phyloP scores from a whole-genome alignment of 2,329 filamentous ascomycete species.

The Aspergillus pseudonomiae region DNA sequence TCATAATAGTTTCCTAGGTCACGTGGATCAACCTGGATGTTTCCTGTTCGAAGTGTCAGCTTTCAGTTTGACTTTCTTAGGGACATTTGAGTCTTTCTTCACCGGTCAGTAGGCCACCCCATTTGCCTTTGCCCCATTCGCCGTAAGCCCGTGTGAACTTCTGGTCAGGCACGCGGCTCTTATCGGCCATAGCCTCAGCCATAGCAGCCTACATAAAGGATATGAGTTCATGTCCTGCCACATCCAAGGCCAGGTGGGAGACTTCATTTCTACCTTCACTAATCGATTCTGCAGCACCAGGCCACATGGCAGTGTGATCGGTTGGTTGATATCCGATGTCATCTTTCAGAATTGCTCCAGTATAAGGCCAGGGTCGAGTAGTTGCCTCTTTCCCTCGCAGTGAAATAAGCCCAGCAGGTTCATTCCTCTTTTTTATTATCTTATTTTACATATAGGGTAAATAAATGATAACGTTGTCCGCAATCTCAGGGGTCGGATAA shows the following conservation, averaged over 20 bases:
- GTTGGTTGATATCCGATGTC: slow-evolving; percentile 2
- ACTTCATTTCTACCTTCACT: slow-evolving; percentile 4
- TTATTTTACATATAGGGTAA: background rate
- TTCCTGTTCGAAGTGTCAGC: background rate
- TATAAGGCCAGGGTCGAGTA: background rate
- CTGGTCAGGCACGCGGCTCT: background rate
- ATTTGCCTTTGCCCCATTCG: slow-evolving; percentile 9
- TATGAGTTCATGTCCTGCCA: background rate
- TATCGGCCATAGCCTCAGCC: slow-evolving; percentile 9
- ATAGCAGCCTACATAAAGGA: slow-evolving; percentile 6
- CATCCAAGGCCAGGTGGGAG: background rate
- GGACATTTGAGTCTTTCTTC: background rate
- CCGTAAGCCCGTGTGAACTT: slow-evolving; percentile 6
- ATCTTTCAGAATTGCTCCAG: background rate
- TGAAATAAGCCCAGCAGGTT: background rate
- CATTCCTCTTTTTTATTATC: background rate
- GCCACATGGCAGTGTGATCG: slow-evolving; percentile 9
- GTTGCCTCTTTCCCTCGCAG: background rate
- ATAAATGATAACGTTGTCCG: too few relatives aligned
- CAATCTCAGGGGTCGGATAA: too few relatives aligned
- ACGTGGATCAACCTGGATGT: slow-evolving; percentile 10
- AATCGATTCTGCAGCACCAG: slow-evolving; percentile 12
- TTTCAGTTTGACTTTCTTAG: background rate
- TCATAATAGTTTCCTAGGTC: slow-evolving; percentile 8
- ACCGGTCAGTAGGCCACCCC: slow-evolving; percentile 13